Conservation (phyloP, 2,329 filamentous ascomycete genomes). For the Fusarium odoratissimum region DNA sequence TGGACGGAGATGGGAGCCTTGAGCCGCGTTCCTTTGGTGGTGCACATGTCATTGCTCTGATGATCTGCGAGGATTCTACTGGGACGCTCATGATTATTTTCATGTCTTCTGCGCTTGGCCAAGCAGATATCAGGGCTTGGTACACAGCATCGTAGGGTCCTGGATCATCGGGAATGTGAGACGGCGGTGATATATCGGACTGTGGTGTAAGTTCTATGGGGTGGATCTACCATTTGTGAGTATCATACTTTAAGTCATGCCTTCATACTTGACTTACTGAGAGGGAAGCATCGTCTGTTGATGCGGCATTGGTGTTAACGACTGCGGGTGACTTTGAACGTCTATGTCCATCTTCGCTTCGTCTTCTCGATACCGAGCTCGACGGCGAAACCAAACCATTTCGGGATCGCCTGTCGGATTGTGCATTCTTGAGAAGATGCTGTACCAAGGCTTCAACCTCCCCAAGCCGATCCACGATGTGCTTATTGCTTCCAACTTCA, state of each 20-base stretch:
- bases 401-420: neutral
- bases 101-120: conserved; percentile 55
- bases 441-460: conserved; percentile 53
- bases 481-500: conserved; percentile 23
- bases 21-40: conserved; percentile 24
- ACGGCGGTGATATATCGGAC: neutral
- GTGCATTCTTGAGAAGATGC: conserved; percentile 38
- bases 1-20: conserved; percentile 34
- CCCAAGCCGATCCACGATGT: conserved; percentile 47
- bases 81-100: conserved; percentile 50
- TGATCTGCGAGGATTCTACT: conserved; percentile 46
- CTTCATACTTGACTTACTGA: neutral
- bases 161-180: neutral
- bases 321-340: neutral
- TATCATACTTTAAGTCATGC: rapidly evolving
- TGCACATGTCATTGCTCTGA: conserved; percentile 52
- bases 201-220: neutral
- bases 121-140: conserved; percentile 49
- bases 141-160: conserved; percentile 43
- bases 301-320: neutral
- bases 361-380: neutral
- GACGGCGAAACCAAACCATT: neutral
- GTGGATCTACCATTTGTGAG: neutral
- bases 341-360: neutral
- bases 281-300: rapidly evolving